phyloP scores from a whole-genome alignment of 2,329 filamentous ascomycete genomes.

The Orbilia quercus region DNA sequence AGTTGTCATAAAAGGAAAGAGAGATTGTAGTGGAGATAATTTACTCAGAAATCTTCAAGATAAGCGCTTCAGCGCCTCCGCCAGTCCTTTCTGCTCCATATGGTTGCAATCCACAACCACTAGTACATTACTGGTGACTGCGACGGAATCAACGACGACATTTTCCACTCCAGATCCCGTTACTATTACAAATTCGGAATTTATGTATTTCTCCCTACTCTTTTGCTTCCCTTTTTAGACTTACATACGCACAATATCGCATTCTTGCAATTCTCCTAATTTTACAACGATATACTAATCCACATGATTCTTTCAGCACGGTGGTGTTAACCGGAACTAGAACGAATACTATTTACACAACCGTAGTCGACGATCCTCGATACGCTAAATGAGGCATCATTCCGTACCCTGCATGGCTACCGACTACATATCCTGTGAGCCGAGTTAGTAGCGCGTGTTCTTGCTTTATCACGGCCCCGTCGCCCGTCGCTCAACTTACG shows the following conservation, averaged over 20 bases:
- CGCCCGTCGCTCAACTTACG: neutral
- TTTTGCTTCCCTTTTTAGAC: no score
- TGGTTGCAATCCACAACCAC: conserved; percentile 20
- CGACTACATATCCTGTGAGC: conserved; percentile 19
- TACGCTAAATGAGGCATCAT: conserved; percentile 13
- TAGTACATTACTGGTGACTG: neutral
- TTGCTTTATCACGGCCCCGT: conserved; percentile 6
- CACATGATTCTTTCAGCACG: no score
- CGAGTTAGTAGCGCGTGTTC: conserved; percentile 35
- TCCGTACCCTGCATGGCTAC: conserved; percentile 19
- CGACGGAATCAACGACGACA: neutral
- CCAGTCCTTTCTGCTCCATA: conserved; percentile 17
- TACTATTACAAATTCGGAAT: neutral
- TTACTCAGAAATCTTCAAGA: conserved; percentile 8
- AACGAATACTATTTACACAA: conserved; percentile 4
- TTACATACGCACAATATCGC: no score
- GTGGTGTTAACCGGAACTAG: neutral
- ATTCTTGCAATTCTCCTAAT: no score
- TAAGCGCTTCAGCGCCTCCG: conserved; percentile 9
- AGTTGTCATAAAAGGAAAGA: neutral
- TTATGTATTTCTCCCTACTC: no score
- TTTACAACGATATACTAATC: no score
- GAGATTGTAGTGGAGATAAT: conserved; percentile 19
- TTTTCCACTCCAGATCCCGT: neutral
- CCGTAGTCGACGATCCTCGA: conserved; percentile 2